These are phyloP conservation scores for Saccharomycopsis capsularis DNA, from an alignment of 805 yeast genomes.

Conservation along the genomic window DNA sequence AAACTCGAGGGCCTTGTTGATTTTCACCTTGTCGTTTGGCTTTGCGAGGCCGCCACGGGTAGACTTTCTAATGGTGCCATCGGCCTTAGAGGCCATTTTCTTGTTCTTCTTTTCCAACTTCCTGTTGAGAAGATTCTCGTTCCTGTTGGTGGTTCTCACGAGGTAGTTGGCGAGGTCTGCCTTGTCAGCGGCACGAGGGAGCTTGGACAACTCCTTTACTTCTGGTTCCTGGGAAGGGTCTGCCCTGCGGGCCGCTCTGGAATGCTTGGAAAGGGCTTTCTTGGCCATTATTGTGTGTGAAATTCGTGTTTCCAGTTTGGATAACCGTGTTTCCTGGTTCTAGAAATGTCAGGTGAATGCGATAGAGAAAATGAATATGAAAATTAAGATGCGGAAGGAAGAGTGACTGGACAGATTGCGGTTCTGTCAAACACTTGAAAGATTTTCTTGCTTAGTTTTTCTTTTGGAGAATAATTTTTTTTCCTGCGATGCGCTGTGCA, in stretches of 20 bases:
- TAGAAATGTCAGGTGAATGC: too few relatives aligned
- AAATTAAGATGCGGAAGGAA: background rate
- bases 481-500: too few relatives aligned
- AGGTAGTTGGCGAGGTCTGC: slow-evolving; percentile 17
- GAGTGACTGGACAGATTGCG: background rate
- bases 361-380: background rate
- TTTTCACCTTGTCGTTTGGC: slow-evolving; percentile 2
- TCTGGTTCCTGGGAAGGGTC: slow-evolving; percentile 17
- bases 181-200: slow-evolving; percentile 18
- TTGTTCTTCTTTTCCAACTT: slow-evolving; percentile 17
- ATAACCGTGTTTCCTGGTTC: too few relatives aligned
- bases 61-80: background rate
- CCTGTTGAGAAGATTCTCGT: slow-evolving; percentile 16
- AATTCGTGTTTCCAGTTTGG: too few relatives aligned
- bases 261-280: slow-evolving; percentile 19
- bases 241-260: slow-evolving; percentile 21
- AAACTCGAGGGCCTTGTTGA: slow-evolving; percentile 14
- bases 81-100: background rate
- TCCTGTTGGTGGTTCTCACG: slow-evolving; percentile 21
- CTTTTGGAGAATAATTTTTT: too few relatives aligned
- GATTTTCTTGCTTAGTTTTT: too few relatives aligned
- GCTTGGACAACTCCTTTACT: slow-evolving; percentile 20
- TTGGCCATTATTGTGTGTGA: slow-evolving; percentile 21
- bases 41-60: background rate
- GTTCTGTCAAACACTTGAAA: too few relatives aligned